These are phyloP conservation scores for Amesomyces nigricolor DNA, from an alignment of 2,329 filamentous ascomycete genomes.

Conservation along the genomic window DNA sequence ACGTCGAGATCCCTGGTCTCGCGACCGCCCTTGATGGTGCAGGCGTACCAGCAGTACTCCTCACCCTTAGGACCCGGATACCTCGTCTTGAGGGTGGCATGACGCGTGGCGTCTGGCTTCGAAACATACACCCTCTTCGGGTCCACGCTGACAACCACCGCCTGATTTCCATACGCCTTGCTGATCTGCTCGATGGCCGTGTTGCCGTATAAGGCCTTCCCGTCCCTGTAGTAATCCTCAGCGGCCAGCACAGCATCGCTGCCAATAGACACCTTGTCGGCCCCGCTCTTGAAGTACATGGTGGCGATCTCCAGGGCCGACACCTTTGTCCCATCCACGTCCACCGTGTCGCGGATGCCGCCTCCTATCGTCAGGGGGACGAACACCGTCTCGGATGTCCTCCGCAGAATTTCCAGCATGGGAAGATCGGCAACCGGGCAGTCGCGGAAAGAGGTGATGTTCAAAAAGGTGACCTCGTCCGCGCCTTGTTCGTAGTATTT, in stretches of 20 bases:
- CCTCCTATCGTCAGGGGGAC: constrained; percentile 94
- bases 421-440: constrained; percentile 86
- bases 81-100: constrained; percentile 64
- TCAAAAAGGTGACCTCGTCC: constrained; percentile 95
- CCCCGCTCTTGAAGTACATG: constrained; percentile 95
- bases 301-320: constrained; percentile 88
- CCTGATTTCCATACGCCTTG: constrained; percentile 88
- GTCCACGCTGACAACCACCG: constrained; percentile 92
- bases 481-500: constrained; percentile 95
- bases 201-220: constrained; percentile 64
- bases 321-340: constrained; percentile 80
- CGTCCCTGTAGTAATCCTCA: constrained; percentile 76
- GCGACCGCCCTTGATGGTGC: constrained; percentile 90
- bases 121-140: constrained; percentile 86
- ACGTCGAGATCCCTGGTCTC: constrained; percentile 94
- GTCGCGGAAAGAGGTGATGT: constrained; percentile 97
- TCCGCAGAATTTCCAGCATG: constrained; percentile 89
- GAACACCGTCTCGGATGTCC: constrained; percentile 85
- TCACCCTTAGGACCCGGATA: constrained; percentile 71
- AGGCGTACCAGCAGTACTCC: constrained; percentile 89
- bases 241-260: constrained; percentile 91
- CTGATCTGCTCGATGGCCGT: constrained; percentile 97
- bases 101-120: constrained; percentile 63
- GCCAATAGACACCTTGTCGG: constrained; percentile 96
- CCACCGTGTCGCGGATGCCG: constrained; percentile 87